phyloP scores from a whole-genome alignment of 495 filamentous ascomycete genomes.

The Xylaria scruposa region DNA sequence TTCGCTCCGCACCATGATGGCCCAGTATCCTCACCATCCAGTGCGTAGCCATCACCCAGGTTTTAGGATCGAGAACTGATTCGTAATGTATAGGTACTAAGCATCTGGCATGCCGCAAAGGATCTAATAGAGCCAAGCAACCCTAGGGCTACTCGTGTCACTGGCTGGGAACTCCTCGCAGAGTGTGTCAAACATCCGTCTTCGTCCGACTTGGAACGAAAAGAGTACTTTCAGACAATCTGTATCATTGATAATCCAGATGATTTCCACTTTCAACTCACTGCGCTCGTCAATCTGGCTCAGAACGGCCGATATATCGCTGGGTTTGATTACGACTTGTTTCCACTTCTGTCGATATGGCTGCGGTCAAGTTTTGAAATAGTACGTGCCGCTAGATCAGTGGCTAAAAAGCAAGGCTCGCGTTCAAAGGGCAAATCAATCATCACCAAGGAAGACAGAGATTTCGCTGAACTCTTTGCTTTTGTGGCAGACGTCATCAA shows the following conservation, averaged over 20 bases:
- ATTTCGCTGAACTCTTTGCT: constrained; percentile 71
- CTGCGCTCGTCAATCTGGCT: constrained; percentile 66
- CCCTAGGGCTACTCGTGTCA: constrained; percentile 57
- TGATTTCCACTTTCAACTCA: constrained; percentile 69
- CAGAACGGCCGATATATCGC: constrained; percentile 66
- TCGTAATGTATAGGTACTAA: constrained; percentile 39
- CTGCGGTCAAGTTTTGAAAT: constrained; percentile 62
- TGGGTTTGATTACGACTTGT: constrained; percentile 68
- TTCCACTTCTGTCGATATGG: constrained; percentile 64
- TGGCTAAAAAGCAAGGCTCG: constrained; percentile 51
- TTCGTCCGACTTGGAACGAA: constrained; percentile 68
- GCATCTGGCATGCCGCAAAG: constrained; percentile 69
- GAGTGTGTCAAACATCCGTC: constrained; percentile 67
- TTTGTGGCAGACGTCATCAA: constrained; percentile 82
- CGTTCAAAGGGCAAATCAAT: constrained; percentile 58
- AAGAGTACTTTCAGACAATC: constrained; percentile 68
- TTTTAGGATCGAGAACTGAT: constrained; percentile 20
- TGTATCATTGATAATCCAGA: constrained; percentile 56
- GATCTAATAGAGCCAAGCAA: constrained; percentile 67
- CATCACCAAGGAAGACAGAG: constrained; percentile 67
- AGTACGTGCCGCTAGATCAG: constrained; percentile 55
- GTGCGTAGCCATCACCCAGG: constrained; percentile 38
- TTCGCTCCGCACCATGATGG: constrained; percentile 59
- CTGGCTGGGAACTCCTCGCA: constrained; percentile 67
- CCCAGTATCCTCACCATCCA: constrained; percentile 63